Base-by-base conservation (phyloP, 2,329 filamentous ascomycete species). In the Reticulascus tulasneorum region DNA sequence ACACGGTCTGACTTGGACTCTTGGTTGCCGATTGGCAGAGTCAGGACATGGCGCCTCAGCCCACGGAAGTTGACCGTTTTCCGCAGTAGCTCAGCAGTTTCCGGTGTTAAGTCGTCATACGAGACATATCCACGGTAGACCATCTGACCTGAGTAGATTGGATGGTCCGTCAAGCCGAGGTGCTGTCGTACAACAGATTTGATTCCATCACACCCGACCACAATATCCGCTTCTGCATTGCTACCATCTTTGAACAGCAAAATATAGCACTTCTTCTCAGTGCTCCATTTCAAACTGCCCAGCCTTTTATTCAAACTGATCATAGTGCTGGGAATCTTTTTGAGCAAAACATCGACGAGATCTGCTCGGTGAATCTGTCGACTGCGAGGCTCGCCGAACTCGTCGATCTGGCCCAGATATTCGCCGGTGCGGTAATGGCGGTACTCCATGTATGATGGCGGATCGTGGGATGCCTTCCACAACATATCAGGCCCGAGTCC, bases 161-260 rank as follows among this genome's bases (percentile, higher is more conserved):
- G n/a, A n/a, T n/a, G n/a, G n/a, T n/a, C n/a, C n/a, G n/a, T n/a
- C n/a, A n/a, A n/a, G n/a, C n/a, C n/a, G n/a, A n/a, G n/a, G n/a
- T n/a, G n/a, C n/a, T n/a, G n/a, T n/a, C n/a, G n/a, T n/a, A n/a
- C n/a, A n/a, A n/a, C n/a, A n/a, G 39, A 12, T 3, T 80, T 79
- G 49, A 82, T 76, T 1, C 78, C 78, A 52, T 82, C 78, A 46
- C 75, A 79, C 2, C 74, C 45, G 58, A 84, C 59, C 0, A 80
- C 35, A 2, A 54, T 62, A 18, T 64, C 61, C 6, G 64, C 59
- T 11, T 54, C 47, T 3, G 58, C 62, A 1, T 51, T 56, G 0
- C 58, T 58, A 0, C 64, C 64, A 21, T 70, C 67, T 0, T 49
- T 40, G 32, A 69, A 69, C 10, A 26, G 45, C 33, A 68, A 47